Evolutionary conservation across 2,329 filamentous ascomycete genomes (phyloP).

Genomic region (Domatiomyces globalis): DNA sequence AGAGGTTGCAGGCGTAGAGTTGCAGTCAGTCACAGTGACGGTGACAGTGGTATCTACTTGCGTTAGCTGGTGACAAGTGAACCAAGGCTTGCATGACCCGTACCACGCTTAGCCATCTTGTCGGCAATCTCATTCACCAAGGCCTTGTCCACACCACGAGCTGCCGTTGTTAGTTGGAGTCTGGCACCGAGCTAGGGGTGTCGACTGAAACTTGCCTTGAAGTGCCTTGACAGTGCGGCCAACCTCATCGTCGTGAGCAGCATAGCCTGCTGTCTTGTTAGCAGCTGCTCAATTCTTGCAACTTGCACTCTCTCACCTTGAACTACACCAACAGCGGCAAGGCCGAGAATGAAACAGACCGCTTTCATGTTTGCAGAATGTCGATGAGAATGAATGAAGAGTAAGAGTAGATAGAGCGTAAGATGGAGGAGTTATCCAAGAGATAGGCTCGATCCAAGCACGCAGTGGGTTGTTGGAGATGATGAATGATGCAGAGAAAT

Average conservation of each 20-base stretch:
- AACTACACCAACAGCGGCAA: not conserved
- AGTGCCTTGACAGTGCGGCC: not conserved
- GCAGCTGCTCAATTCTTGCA: not conserved
- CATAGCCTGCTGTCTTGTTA: not conserved
- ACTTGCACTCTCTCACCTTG: not conserved
- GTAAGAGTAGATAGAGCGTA: not conserved
- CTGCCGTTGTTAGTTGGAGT: not conserved
- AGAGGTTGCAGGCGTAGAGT: not conserved
- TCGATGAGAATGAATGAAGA: not conserved
- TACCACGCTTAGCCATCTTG: not conserved
- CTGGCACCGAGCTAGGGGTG: not conserved
- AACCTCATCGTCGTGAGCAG: not conserved
- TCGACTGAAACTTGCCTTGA: not conserved
- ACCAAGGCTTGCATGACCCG: not conserved
- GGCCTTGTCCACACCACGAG: not conserved
- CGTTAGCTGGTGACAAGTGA: not conserved
- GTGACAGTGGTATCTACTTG: slow-evolving; percentile 3
- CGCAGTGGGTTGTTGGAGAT: not conserved
- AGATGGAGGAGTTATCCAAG: not conserved
- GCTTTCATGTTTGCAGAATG: not conserved
- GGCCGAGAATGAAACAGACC: not conserved
- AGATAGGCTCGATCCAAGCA: not conserved
- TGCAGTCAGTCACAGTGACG: slow-evolving; percentile 3
- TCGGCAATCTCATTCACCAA: not conserved
- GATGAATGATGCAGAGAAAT: not conserved